Percentiles rank a stretch among this genome's conserved stretches.
These are phyloP conservation scores for Cercospora zeae-maydis DNA, from an alignment of 2,329 filamentous ascomycete species.

Conservation along the genomic window DNA sequence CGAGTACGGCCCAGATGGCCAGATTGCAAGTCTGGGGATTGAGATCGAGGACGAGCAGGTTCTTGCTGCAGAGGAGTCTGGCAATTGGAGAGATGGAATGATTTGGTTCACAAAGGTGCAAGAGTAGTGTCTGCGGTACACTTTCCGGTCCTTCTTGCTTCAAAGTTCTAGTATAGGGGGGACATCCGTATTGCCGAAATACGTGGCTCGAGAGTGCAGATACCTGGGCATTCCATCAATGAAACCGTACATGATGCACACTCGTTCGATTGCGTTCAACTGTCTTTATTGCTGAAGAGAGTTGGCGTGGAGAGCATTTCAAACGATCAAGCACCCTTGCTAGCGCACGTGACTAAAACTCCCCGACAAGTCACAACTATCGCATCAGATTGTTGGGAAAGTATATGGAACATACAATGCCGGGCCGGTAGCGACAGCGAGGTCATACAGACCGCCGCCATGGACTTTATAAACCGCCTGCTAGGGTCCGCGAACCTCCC, in stretches of 20 bases:
- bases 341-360: not conserved
- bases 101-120: slow-evolving; percentile 17
- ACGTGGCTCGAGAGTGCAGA: too few relatives aligned
- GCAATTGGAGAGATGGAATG: slow-evolving; percentile 21
- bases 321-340: not conserved
- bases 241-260: too few relatives aligned
- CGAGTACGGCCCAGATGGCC: slow-evolving; percentile 3
- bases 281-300: not conserved
- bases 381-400: not conserved
- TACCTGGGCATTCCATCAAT: too few relatives aligned
- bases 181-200: too few relatives aligned
- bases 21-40: slow-evolving; percentile 4
- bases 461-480: slow-evolving; percentile 55
- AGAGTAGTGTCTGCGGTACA: not conserved
- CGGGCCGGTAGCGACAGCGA: not conserved
- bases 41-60: slow-evolving; percentile 16
- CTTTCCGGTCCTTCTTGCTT: not conserved
- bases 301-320: not conserved
- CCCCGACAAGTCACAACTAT: not conserved
- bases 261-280: not conserved
- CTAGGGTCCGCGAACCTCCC: slow-evolving; percentile 54
- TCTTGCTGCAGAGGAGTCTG: slow-evolving; percentile 7
- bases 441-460: slow-evolving; percentile 11
- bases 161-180: too few relatives aligned
- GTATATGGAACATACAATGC: not conserved